These are phyloP conservation scores for Corchorus capsularis DNA, from an alignment of 345 rosid species.

Conservation along the genomic window DNA sequence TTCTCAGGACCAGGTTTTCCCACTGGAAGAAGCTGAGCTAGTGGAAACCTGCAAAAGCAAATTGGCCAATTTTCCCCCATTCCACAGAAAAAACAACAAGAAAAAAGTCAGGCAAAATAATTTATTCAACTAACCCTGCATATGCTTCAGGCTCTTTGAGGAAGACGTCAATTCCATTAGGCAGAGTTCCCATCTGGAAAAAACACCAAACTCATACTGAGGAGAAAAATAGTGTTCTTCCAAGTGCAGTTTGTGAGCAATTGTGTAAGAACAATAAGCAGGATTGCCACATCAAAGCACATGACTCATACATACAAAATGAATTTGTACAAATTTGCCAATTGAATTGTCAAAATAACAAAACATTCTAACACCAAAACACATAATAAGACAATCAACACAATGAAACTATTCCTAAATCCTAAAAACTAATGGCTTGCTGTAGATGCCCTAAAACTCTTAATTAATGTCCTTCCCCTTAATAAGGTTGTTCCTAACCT, in stretches of 20 bases:
- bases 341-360: not conserved
- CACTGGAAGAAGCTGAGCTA: constrained; percentile 36
- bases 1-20: constrained; percentile 46
- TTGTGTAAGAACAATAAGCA: not conserved
- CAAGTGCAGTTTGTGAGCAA: not conserved
- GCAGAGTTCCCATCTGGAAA: constrained; percentile 39
- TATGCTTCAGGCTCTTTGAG: constrained; percentile 27
- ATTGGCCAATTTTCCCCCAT: not conserved
- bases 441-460: no score
- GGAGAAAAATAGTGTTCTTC: constrained; percentile 5
- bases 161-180: constrained; percentile 28
- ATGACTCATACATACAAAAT: not conserved
- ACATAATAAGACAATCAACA: not conserved
- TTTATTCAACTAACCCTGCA: constrained; percentile 37
- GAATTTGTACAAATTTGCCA: not conserved
- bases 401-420: not conserved
- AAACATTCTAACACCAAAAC: constrained; percentile 2
- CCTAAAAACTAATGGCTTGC: not conserved
- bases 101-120: constrained; percentile 12
- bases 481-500: not conserved
- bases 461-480: no score
- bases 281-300: not conserved
- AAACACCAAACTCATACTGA: constrained; percentile 18
- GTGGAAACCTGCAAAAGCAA: constrained; percentile 45
- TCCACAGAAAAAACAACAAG: constrained; percentile 5